Percentiles rank a stretch among this genome's conserved stretches.
These are phyloP conservation scores for Penicillium sp. DNA, from an alignment of 2,329 filamentous ascomycete species.

Conservation along the genomic window DNA sequence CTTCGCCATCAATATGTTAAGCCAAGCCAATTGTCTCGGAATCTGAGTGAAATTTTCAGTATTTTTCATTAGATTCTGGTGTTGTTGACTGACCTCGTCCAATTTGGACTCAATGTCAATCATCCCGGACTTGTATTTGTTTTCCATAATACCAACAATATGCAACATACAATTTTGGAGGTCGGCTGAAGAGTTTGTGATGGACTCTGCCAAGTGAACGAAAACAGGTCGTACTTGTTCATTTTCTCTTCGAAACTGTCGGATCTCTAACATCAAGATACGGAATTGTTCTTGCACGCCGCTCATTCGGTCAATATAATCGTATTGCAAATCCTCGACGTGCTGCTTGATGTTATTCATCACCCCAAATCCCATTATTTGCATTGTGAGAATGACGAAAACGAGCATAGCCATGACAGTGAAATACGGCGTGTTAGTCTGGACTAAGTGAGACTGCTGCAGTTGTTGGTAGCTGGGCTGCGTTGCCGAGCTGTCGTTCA, in stretches of 20 bases:
- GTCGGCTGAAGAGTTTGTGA: not conserved
- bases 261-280: not conserved
- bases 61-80: not conserved
- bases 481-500: not conserved
- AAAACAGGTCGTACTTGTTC: not conserved
- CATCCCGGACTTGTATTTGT: not conserved
- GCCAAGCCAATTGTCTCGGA: not conserved
- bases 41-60: constrained; percentile 1
- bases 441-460: not conserved
- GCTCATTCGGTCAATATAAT: not conserved
- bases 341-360: not conserved
- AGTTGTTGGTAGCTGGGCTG: not conserved
- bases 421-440: not conserved
- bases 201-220: not conserved
- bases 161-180: constrained; percentile 2
- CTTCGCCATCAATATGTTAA: constrained; percentile 1
- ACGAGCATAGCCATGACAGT: not conserved
- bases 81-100: not conserved
- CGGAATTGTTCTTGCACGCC: not conserved
- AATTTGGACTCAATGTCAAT: not conserved
- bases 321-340: not conserved
- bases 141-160: not conserved
- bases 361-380: not conserved
- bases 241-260: not conserved
- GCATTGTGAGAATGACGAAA: not conserved